phyloP scores from a whole-genome alignment of 139 green algal species.

The Pleodorina starrii region DNA sequence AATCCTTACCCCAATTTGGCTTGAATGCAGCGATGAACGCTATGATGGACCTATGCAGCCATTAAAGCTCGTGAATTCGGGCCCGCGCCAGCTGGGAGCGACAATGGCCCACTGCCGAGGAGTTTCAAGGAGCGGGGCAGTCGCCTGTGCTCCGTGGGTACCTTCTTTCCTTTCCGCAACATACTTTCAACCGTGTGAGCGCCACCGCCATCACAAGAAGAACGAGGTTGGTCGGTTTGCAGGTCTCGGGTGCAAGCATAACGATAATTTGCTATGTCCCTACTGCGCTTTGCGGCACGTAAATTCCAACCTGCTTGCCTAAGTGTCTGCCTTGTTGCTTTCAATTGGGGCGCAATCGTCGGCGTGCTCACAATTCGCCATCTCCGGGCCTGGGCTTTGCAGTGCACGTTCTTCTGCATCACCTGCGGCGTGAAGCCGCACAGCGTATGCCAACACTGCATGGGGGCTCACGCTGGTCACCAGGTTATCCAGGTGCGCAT shows the following conservation, averaged over 20 bases:
- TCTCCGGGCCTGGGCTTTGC: background rate
- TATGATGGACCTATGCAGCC: background rate
- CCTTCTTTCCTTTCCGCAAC: background rate
- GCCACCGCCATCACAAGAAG: conserved; percentile 32
- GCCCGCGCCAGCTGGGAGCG: background rate
- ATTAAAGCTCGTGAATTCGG: background rate
- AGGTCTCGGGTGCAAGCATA: background rate
- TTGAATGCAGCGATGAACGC: background rate
- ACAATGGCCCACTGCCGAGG: background rate
- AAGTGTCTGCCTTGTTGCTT: too few relatives aligned
- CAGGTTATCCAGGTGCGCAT: conserved; percentile 59
- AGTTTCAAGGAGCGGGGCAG: background rate
- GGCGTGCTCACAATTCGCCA: too few relatives aligned
- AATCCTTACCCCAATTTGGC: background rate
- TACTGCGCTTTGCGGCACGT: too few relatives aligned
- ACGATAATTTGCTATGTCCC: too few relatives aligned
- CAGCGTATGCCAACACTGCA: conserved; percentile 67
- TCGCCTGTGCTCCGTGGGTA: conserved; percentile 11
- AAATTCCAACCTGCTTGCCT: too few relatives aligned
- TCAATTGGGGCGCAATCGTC: too few relatives aligned
- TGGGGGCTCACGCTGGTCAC: conserved; percentile 60
- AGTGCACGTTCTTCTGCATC: conserved; percentile 70
- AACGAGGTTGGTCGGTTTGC: conserved; percentile 38
- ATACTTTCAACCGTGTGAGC: conserved; percentile 41
- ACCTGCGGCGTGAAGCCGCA: conserved; percentile 45